Percentiles rank a stretch among this genome's conserved stretches.
Evolutionary conservation across 345 rosid genomes (phyloP).

Genomic region (rapeseed (Brassica napus)): DNA sequence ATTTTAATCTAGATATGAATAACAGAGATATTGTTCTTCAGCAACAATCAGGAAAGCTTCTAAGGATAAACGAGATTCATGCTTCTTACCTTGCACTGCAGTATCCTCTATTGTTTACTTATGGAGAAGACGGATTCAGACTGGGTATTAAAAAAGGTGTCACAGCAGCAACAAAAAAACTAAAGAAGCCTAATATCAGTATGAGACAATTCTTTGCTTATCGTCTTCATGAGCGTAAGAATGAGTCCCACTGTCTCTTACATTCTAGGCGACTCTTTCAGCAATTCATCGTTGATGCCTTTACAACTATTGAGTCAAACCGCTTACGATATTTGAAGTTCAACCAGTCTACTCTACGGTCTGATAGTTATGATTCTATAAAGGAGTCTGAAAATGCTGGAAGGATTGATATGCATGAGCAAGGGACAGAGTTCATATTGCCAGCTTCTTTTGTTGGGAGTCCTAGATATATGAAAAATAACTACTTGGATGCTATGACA

Average conservation of each 20-base stretch:
- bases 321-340: background rate
- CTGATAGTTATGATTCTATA: background rate
- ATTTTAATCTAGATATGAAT: background rate
- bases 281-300: background rate
- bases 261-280: background rate
- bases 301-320: background rate
- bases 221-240: background rate
- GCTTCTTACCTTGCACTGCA: background rate
- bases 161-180: background rate
- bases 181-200: background rate
- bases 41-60: background rate
- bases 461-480: background rate
- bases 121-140: background rate
- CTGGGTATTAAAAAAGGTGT: background rate
- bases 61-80: background rate
- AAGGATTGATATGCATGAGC: background rate
- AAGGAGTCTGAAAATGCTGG: background rate
- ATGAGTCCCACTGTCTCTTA: background rate
- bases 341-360: background rate
- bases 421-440: background rate
- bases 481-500: background rate
- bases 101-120: background rate
- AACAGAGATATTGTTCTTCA: background rate
- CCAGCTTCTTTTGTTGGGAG: background rate
- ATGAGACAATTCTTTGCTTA: background rate